Evolutionary conservation across 768 basidiomycete genomes (phyloP).

Genomic region (Xerocomellus chrysenteron): DNA sequence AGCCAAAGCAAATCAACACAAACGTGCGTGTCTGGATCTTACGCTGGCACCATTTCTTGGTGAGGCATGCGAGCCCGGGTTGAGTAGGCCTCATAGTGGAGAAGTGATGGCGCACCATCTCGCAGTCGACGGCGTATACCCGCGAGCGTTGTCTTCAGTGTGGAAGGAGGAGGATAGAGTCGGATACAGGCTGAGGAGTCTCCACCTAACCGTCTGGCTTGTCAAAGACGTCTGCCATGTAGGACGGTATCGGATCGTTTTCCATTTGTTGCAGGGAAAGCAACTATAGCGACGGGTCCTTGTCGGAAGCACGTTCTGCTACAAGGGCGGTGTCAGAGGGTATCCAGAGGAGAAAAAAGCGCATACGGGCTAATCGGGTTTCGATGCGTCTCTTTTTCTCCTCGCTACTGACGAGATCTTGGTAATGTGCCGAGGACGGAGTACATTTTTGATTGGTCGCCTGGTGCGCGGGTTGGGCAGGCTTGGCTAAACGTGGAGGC

Average conservation of each 20-base stretch:
- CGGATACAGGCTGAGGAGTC: conserved; percentile 53
- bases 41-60: too few relatives aligned
- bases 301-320: conserved; percentile 48
- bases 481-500: too few relatives aligned
- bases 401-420: conserved; percentile 67
- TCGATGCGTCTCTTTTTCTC: conserved; percentile 71
- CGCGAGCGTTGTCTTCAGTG: conserved; percentile 37
- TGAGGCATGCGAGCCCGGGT: too few relatives aligned
- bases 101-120: conserved; percentile 69
- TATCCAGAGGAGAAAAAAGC: background rate
- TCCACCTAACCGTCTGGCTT: conserved; percentile 78
- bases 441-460: conserved; percentile 55
- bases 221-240: conserved; percentile 70
- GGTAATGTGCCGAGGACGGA: conserved; percentile 63
- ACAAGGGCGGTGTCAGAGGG: conserved; percentile 13
- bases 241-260: conserved; percentile 38
- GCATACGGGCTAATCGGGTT: conserved; percentile 40
- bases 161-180: conserved; percentile 31
- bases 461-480: too few relatives aligned
- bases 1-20: too few relatives aligned
- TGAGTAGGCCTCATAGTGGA: background rate
- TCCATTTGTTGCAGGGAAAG: too few relatives aligned
- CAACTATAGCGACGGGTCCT: too few relatives aligned
- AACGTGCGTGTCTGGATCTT: too few relatives aligned
- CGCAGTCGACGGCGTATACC: conserved; percentile 91